phyloP scores from a whole-genome alignment of 208 protist species.

The Acanthamoeba sp. region DNA sequence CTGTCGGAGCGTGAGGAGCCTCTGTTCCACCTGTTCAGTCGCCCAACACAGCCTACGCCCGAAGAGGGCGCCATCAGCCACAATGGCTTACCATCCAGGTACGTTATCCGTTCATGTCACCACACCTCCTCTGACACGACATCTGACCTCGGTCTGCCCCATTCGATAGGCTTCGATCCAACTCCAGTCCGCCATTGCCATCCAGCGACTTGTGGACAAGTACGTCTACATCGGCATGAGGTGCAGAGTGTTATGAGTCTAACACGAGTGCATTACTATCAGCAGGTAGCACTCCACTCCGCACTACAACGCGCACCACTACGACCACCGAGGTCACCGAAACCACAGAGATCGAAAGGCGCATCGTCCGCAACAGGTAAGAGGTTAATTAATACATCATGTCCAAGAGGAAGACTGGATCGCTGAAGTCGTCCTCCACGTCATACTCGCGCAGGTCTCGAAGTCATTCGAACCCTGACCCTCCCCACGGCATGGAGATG shows the following conservation, averaged over 20 bases:
- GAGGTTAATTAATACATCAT: too few relatives aligned
- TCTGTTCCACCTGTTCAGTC: not conserved
- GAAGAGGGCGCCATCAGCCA: not conserved
- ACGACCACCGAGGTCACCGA: not conserved
- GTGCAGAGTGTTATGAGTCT: too few relatives aligned
- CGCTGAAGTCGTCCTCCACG: too few relatives aligned
- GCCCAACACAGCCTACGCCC: not conserved
- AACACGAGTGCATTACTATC: too few relatives aligned
- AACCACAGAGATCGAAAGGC: not conserved
- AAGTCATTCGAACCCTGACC: constrained; percentile 42
- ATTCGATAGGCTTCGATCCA: not conserved
- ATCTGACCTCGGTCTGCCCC: too few relatives aligned
- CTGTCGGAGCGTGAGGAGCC: not conserved
- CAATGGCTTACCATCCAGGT: not conserved
- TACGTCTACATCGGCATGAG: too few relatives aligned
- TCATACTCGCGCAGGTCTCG: too few relatives aligned
- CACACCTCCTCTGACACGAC: not conserved
- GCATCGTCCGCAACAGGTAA: constrained; percentile 30
- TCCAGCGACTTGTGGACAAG: not conserved
- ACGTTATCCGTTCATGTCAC: too few relatives aligned
- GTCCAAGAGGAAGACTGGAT: too few relatives aligned
- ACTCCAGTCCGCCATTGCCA: not conserved
- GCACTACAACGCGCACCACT: not conserved
- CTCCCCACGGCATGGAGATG: not conserved
- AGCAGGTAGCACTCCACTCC: not conserved